Base-by-base conservation (phyloP, 148 eudicot species). In the Beta vulgaris region DNA sequence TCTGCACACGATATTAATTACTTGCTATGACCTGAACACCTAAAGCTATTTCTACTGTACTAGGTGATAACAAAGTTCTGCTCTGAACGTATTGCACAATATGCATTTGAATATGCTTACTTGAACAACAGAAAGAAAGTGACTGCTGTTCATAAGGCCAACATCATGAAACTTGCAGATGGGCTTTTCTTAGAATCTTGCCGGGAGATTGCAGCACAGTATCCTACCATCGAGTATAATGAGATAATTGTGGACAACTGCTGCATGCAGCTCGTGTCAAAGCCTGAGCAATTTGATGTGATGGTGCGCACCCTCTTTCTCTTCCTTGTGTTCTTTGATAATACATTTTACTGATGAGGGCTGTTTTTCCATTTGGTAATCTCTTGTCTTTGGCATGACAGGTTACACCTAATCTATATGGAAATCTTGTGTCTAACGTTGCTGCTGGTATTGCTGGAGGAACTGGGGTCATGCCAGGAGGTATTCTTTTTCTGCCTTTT, bases 381-480 rank as follows among this genome's bases (percentile, higher is more conserved):
- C n/a, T n/a, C n/a, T n/a, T n/a, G n/a, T n/a, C n/a, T n/a, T n/a
- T n/a, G n/a, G n/a, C n/a, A n/a, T n/a, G 71, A 58, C 76, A 91
- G 97, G 97, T 91, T 26, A 91, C 97, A 53, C 97, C 97, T n/a
- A 91, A 91, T 77, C 85, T 91, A 0, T 89, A 91, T 72, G 97
- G 97, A 60, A 91, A 91, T 77, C 82, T 91, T 15, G 92, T 91
- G 57, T 85, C 97, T 18, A 91, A 91, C 76, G 91, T 90, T 16
- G 94, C 97, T 66, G 94, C 97, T 69, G 97, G 94, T 80, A 91
- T 90, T 67, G 92, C 91, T 58, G 92, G 97, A 57, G 92, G 97
- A 68, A 92, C 94, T 34, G 97, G 94, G 35, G 86, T 90, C 75
- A 90, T 90, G 94, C 94, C 97, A 37, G 94, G 94, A 69, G 97